Conservation (phyloP, 495 filamentous ascomycete genomes). For the Pyrenula aspistea region DNA sequence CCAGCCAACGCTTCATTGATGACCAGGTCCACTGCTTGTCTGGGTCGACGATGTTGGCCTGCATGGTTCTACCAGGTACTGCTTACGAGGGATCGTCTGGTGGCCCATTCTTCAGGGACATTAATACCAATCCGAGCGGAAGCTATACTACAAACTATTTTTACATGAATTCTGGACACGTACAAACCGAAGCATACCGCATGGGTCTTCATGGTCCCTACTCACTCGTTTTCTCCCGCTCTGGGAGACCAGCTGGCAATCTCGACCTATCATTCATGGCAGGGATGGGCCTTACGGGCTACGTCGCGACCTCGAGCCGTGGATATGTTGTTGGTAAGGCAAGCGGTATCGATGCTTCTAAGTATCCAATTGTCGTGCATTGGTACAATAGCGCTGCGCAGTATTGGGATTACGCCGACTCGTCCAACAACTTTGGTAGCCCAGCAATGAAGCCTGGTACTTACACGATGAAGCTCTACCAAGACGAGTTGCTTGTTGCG, state of each 20-base stretch:
- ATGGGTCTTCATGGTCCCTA: conserved; percentile 60
- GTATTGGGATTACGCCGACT: conserved; percentile 45
- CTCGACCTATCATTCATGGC: conserved; percentile 49
- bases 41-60: neutral
- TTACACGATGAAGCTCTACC: conserved; percentile 57
- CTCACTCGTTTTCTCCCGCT: conserved; percentile 46
- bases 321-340: conserved; percentile 50
- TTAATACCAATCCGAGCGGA: conserved; percentile 51
- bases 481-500: conserved; percentile 47
- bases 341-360: conserved; percentile 30
- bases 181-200: conserved; percentile 48
- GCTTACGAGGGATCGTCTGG: conserved; percentile 31
- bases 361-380: conserved; percentile 42
- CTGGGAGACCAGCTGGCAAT: conserved; percentile 36
- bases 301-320: conserved; percentile 36
- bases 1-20: conserved; percentile 54
- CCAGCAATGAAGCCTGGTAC: conserved; percentile 56
- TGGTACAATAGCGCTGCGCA: conserved; percentile 53
- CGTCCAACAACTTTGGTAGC: conserved; percentile 40
- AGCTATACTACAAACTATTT: conserved; percentile 48
- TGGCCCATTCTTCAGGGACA: conserved; percentile 50
- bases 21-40: conserved; percentile 45
- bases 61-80: conserved; percentile 1
- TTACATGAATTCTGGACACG: conserved; percentile 58
- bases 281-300: conserved; percentile 43